A percentile compares a stretch with the other conserved stretches of the same genome.
phyloP scores from a whole-genome alignment of 345 rosid species.

The Gossypium arboreum region DNA sequence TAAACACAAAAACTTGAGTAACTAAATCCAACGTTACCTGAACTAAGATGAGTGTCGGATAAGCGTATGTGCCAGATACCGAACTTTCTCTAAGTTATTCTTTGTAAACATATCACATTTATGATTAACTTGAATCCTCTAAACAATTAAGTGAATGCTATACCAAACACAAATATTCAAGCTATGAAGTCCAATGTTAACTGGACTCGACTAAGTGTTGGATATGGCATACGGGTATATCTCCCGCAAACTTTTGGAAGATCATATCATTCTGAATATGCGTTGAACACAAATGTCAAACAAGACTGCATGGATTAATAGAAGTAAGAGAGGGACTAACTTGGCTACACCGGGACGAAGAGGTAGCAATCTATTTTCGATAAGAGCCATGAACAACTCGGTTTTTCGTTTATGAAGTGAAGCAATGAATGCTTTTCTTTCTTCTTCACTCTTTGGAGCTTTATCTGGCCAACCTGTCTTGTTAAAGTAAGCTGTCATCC shows the following conservation, averaged over 20 bases:
- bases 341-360: conserved; percentile 91
- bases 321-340: conserved; percentile 35
- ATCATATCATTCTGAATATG: not conserved
- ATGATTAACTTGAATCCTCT: not conserved
- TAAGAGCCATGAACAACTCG: conserved; percentile 86
- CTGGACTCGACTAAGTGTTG: no score
- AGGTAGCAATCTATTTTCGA: conserved; percentile 79
- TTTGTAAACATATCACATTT: not conserved
- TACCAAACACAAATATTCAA: not conserved
- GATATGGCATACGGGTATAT: not conserved
- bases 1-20: not conserved
- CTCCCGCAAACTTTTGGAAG: not conserved
- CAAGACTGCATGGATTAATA: conserved; percentile 3
- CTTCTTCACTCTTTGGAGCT: conserved; percentile 80
- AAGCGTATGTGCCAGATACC: not conserved
- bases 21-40: not conserved
- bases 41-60: not conserved
- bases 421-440: conserved; percentile 83
- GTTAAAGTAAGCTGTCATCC: conserved; percentile 97
- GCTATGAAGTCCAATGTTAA: not conserved
- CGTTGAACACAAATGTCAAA: not conserved
- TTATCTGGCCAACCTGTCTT: conserved; percentile 88
- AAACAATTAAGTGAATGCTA: not conserved
- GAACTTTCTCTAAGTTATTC: not conserved
- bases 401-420: conserved; percentile 86